Percentiles rank a stretch among this genome's conserved stretches.
phyloP scores from a whole-genome alignment of 164 flowering plant species.

The Stephania cephalantha region DNA sequence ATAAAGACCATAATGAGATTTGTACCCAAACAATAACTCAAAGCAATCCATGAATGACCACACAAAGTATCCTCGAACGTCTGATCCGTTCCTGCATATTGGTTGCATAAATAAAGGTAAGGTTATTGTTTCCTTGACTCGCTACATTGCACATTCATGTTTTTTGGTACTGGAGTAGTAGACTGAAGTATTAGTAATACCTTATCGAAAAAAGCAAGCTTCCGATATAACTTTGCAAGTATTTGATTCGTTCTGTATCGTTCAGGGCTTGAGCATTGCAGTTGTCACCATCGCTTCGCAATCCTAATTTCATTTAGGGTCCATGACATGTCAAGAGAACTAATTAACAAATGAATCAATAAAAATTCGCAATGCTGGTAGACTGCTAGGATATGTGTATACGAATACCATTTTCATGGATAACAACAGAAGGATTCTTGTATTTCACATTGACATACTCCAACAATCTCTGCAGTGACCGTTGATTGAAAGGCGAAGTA shows the following conservation, averaged over 20 bases:
- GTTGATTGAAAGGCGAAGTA: neutral
- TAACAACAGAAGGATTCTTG: conserved; percentile 8
- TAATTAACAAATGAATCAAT: neutral
- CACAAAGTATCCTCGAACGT: neutral
- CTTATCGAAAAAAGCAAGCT: conserved; percentile 7
- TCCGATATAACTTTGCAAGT: conserved; percentile 6
- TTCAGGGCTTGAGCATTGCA: neutral
- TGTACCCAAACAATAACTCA: neutral
- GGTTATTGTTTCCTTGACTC: too few species aligned
- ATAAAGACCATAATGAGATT: conserved; percentile 1
- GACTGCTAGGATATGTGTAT: too few species aligned
- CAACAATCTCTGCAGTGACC: conserved; percentile 4
- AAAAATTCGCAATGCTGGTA: neutral
- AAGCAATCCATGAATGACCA: neutral
- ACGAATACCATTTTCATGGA: conserved; percentile 15
- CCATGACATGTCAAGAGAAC: neutral
- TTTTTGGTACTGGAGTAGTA: neutral
- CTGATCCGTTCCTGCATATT: neutral
- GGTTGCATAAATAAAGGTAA: neutral
- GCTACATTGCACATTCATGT: too few species aligned
- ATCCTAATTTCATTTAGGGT: conserved; percentile 2
- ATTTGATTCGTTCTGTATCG: conserved; percentile 7
- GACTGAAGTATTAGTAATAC: conserved; percentile 1
- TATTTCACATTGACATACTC: conserved; percentile 6
- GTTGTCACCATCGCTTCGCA: neutral